A percentile compares a stretch with the other conserved stretches of the same genome.
These are phyloP conservation scores for Blechomonas ayalai DNA, from an alignment of 208 protist species.

Conservation along the genomic window DNA sequence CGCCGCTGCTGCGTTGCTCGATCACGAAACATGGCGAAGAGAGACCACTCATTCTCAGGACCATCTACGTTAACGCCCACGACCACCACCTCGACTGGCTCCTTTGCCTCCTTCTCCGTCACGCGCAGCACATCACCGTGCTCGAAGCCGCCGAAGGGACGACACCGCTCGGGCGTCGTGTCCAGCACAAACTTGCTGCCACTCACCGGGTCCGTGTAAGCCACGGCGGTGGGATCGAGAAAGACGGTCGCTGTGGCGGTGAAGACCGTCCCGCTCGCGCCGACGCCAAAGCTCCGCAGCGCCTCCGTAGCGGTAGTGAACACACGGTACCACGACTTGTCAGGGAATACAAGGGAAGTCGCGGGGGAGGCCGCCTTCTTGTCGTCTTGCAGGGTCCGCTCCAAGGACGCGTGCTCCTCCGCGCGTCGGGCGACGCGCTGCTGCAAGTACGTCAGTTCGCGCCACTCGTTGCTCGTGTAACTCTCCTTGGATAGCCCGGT, in stretches of 20 bases:
- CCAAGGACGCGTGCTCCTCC: conserved; percentile 32
- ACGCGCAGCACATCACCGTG: conserved; percentile 51
- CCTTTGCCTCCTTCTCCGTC: not conserved
- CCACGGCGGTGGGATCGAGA: conserved; percentile 36
- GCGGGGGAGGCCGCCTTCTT: conserved; percentile 8
- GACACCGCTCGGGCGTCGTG: conserved; percentile 48
- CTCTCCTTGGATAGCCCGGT: conserved; percentile 65
- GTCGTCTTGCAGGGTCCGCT: conserved; percentile 28
- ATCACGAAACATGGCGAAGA: conserved; percentile 47
- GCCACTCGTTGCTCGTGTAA: conserved; percentile 72
- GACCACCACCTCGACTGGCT: conserved; percentile 43
- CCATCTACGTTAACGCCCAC: conserved; percentile 54
- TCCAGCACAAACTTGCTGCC: conserved; percentile 36
- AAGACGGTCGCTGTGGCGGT: conserved; percentile 22
- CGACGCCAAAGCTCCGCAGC: conserved; percentile 48
- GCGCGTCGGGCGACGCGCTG: conserved; percentile 41
- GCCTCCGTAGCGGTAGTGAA: conserved; percentile 48
- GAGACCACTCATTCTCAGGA: conserved; percentile 40
- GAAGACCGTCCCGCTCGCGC: conserved; percentile 36
- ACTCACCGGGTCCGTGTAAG: conserved; percentile 37
- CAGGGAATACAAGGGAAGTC: conserved; percentile 51
- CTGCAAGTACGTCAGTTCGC: conserved; percentile 59
- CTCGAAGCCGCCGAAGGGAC: conserved; percentile 58
- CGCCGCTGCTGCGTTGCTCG: conserved; percentile 16
- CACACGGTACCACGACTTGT: conserved; percentile 63